These are phyloP conservation scores for Aspergillus novoparasiticus DNA, from an alignment of 2,329 filamentous ascomycete genomes.

Conservation along the genomic window DNA sequence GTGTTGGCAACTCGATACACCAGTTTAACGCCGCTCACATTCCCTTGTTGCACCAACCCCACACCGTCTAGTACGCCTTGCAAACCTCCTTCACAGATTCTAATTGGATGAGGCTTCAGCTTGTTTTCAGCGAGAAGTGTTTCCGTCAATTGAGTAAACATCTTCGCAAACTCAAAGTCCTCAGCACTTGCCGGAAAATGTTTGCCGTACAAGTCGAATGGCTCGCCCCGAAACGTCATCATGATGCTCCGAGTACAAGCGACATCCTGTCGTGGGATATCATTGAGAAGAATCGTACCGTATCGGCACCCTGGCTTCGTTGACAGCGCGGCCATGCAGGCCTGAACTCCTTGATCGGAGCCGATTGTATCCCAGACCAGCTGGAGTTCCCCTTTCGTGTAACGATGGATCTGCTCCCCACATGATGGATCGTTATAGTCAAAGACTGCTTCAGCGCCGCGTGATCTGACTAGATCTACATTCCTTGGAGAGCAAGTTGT, in stretches of 20 bases:
- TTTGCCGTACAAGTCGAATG: not conserved
- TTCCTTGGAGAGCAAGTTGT: conserved; percentile 17
- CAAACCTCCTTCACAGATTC: not conserved
- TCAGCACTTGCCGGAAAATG: not conserved
- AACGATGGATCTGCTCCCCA: not conserved
- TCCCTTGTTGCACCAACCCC: not conserved
- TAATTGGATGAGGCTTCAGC: not conserved
- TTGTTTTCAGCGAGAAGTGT: not conserved
- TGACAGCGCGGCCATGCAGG: not conserved
- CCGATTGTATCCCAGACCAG: not conserved
- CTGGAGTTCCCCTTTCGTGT: not conserved
- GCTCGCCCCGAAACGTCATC: not conserved
- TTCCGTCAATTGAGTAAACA: not conserved
- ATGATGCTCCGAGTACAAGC: not conserved
- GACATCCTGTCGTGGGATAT: not conserved
- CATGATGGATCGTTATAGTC: conserved; percentile 13
- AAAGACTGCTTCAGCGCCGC: conserved; percentile 16
- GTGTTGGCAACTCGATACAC: not conserved
- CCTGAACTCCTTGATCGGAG: not conserved
- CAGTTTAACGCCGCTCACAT: not conserved
- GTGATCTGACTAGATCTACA: conserved; percentile 5
- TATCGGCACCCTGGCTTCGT: not conserved
- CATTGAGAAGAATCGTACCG: not conserved
- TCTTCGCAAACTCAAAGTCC: conserved; percentile 1
- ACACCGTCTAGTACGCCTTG: not conserved